Evolutionary conservation across 495 filamentous ascomycete genomes (phyloP).

Genomic region (Podospora conica): DNA sequence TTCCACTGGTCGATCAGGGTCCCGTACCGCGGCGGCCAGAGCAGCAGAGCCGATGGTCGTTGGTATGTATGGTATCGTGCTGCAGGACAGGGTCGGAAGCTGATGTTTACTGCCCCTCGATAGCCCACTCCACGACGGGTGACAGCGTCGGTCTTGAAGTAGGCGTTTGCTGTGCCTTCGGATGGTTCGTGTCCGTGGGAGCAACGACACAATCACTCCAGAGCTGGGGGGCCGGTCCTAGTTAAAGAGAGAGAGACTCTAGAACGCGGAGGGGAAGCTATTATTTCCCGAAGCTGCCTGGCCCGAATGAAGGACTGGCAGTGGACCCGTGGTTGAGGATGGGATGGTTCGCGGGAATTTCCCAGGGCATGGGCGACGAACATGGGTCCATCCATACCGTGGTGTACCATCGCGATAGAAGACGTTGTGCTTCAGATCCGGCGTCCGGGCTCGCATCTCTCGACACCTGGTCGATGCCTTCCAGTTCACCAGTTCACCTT

Average conservation of each 20-base stretch:
- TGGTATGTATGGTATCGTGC: conserved; percentile 3
- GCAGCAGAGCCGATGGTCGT: conserved; percentile 6
- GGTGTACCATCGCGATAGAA: background rate
- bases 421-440: background rate
- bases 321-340: conserved; percentile 3
- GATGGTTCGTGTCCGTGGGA: background rate
- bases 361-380: background rate
- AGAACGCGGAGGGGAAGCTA: background rate
- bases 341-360: conserved; percentile 8
- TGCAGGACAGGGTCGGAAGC: background rate
- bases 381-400: background rate
- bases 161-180: background rate
- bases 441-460: background rate
- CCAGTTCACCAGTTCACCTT: no score
- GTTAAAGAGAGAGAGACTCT: background rate
- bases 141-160: background rate
- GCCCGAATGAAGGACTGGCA: conserved; percentile 8
- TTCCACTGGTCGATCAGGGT: conserved; percentile 10
- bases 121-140: background rate
- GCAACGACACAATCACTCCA: background rate
- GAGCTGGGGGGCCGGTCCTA: background rate
- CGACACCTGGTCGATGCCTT: no score
- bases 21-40: conserved; percentile 5
- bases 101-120: background rate
- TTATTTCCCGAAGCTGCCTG: background rate